Evolutionary conservation across 2,329 filamentous ascomycete genomes (phyloP).

Genomic region (Teratosphaeria destructans): DNA sequence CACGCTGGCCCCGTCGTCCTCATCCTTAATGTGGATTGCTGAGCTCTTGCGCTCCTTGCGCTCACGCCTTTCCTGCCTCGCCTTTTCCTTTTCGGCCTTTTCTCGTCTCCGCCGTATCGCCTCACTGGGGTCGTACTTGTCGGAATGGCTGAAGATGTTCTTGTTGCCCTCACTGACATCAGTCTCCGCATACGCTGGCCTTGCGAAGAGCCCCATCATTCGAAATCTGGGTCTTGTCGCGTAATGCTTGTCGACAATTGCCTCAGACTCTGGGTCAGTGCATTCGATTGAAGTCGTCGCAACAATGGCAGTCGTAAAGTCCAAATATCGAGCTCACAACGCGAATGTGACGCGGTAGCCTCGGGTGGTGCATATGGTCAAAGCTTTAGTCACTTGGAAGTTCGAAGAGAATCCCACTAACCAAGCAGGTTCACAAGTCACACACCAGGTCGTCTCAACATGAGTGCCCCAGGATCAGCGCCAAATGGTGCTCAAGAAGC

Average conservation of each 20-base stretch:
- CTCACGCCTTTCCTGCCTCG: conserved; percentile 23
- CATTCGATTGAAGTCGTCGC: neutral
- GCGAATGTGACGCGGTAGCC: neutral
- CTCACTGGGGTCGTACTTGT: conserved; percentile 29
- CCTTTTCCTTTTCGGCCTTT: conserved; percentile 16
- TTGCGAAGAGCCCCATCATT: conserved; percentile 22
- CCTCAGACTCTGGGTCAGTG: neutral
- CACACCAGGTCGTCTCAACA: conserved; percentile 25
- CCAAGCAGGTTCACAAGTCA: neutral
- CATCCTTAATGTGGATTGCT: conserved; percentile 8
- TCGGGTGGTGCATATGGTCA: neutral
- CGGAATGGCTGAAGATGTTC: conserved; percentile 36
- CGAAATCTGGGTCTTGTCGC: neutral
- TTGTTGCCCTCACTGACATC: conserved; percentile 12
- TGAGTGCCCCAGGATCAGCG: conserved; percentile 38
- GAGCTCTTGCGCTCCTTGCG: conserved; percentile 16
- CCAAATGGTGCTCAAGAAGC: conserved; percentile 59
- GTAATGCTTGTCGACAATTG: neutral
- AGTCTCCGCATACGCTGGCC: conserved; percentile 18
- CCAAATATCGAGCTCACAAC: neutral
- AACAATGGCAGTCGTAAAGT: neutral
- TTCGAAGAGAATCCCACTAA: neutral
- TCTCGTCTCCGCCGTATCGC: conserved; percentile 23
- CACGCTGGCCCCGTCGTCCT: conserved; percentile 1
- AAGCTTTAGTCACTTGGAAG: neutral